A percentile compares a stretch with the other conserved stretches of the same genome.
phyloP scores from a whole-genome alignment of 164 flowering plant species.

The Cinnamomum chago region DNA sequence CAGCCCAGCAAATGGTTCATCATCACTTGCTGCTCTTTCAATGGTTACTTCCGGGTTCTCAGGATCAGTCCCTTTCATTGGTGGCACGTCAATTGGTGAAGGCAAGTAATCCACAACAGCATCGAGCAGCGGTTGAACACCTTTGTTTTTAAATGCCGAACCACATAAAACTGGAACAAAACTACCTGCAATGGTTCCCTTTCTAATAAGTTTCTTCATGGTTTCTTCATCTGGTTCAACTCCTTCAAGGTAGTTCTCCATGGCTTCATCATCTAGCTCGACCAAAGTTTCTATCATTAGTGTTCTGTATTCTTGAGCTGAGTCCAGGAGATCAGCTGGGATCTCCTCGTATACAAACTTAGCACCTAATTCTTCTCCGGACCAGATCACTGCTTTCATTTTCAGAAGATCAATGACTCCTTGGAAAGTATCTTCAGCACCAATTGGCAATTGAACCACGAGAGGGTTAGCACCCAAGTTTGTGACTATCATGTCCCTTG shows the following conservation, averaged over 20 bases:
- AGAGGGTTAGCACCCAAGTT: conserved; percentile 97
- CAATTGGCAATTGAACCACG: conserved; percentile 85
- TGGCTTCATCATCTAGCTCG: conserved; percentile 77
- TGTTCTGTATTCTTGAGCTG: conserved; percentile 67
- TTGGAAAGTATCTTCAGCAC: conserved; percentile 77
- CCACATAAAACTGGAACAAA: conserved; percentile 96
- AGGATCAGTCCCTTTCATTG: conserved; percentile 89
- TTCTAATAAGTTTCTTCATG: conserved; percentile 67
- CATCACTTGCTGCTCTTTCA: conserved; percentile 66
- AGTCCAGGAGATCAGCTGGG: conserved; percentile 68
- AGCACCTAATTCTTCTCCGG: conserved; percentile 96
- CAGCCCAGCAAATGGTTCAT: conserved; percentile 87
- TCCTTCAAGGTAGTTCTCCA: conserved; percentile 89
- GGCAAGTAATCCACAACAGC: conserved; percentile 91
- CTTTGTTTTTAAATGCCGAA: conserved; percentile 94
- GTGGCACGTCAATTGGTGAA: conserved; percentile 83
- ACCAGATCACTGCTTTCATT: conserved; percentile 88
- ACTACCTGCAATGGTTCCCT: conserved; percentile 61
- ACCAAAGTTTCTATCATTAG: conserved; percentile 71
- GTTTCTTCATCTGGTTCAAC: conserved; percentile 83
- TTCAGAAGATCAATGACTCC: conserved; percentile 86
- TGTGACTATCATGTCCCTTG: conserved; percentile 92
- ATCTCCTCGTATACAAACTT: conserved; percentile 75
- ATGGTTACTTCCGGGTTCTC: conserved; percentile 65
- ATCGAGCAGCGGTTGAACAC: conserved; percentile 92